These are phyloP conservation scores for Sarcocystis neurona DNA, from an alignment of 169 alveolate species.

Conservation along the genomic window DNA sequence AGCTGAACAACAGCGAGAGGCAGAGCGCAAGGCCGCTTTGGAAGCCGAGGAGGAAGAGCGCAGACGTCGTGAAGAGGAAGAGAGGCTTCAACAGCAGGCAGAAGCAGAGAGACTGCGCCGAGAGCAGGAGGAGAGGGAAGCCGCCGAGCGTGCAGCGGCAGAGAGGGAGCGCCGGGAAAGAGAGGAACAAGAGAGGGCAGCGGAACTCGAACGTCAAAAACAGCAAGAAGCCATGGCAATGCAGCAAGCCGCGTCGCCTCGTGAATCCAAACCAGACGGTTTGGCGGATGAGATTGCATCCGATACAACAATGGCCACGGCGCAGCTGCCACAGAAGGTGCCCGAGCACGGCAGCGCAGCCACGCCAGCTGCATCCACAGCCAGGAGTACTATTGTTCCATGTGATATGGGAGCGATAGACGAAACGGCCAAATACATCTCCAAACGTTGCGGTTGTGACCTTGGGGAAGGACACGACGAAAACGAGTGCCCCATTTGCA, in stretches of 20 bases:
- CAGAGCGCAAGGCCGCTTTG: slow-evolving; percentile 49
- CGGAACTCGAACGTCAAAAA: background rate
- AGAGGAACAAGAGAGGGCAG: slow-evolving; percentile 34
- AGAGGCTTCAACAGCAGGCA: slow-evolving; percentile 43
- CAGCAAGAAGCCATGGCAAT: too few relatives aligned
- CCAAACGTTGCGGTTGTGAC: slow-evolving; percentile 78
- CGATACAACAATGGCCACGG: slow-evolving; percentile 66
- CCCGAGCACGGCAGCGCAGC: slow-evolving; percentile 68
- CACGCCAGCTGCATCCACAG: slow-evolving; percentile 57
- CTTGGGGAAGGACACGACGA: slow-evolving; percentile 78
- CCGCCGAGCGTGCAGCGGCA: slow-evolving; percentile 50
- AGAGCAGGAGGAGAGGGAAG: slow-evolving; percentile 59
- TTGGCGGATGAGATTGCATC: slow-evolving; percentile 66
- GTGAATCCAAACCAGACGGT: slow-evolving; percentile 60
- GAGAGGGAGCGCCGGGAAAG: slow-evolving; percentile 5
- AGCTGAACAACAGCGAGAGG: slow-evolving; percentile 54
- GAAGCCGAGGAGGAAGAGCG: slow-evolving; percentile 67
- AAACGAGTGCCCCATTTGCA: slow-evolving; percentile 74
- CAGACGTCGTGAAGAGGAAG: slow-evolving; percentile 63
- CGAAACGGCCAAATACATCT: slow-evolving; percentile 73
- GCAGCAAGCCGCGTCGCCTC: background rate
- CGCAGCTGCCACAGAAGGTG: slow-evolving; percentile 68
- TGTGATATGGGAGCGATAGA: slow-evolving; percentile 76
- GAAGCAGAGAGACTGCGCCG: slow-evolving; percentile 49
- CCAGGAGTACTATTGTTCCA: slow-evolving; percentile 70